Base-by-base conservation (phyloP, 257 asterid species). In the Nicotiana sylvestris region DNA sequence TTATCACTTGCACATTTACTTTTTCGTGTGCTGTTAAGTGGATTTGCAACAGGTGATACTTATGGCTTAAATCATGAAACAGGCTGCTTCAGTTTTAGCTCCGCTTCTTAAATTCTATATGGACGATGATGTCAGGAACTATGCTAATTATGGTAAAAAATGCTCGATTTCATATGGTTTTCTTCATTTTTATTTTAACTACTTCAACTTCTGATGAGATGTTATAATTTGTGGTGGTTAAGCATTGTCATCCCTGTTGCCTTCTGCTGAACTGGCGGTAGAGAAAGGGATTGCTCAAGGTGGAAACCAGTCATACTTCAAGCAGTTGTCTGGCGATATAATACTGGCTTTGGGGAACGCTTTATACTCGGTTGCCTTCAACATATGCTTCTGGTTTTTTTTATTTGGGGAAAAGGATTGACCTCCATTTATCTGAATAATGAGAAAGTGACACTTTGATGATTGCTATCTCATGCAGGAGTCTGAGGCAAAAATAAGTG, bases 41-140 rank as follows among this genome's bases (percentile, higher is more conserved):
- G 16, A 67, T 68, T 68, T 2, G 5, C 25, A 70, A 3, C 65
- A 25, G 30, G 60, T n/a, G 39, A 56, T 61, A 57, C 0, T 78
- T 60, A 49, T 57, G 62, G 33, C 51, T 66, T 66, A 33, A 32
- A 66, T 55, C 78, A 61, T 83, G 83, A 18, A 88, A 81, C 87
- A 96, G 98, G 99, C 93, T 87, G 98, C 98, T 81, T 95, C 98
- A 78, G 92, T 91, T 9, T 84, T 96, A 86, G 97, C 92, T 87
- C 99, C 98, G 0, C 95, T 94, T 53, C 85, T 93, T 83, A 94
- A 94, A 80, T 96, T 96, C 83, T 93, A 89, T 84, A 92, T 96
- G 87, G 97, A 96, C 69, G 95, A 92, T 83, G 91, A 92, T 93
- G 98, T 93, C 78, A 93, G 99, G 77, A 90, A 87, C 78, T 93